Conservation (phyloP, 306 rosid species). For the Mucuna pruriens region DNA sequence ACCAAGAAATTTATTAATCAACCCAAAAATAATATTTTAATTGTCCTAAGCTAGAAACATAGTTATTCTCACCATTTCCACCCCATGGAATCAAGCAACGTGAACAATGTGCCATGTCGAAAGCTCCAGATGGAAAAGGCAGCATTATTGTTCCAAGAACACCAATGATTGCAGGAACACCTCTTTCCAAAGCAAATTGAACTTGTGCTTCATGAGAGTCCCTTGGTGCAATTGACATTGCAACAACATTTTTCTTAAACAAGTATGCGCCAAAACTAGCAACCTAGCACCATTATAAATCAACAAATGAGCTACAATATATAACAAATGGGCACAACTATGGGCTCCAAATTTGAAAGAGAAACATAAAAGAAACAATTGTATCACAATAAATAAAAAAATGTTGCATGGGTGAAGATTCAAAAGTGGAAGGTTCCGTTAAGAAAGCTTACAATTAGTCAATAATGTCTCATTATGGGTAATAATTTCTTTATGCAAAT, state of each 20-base stretch:
- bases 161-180: conserved; percentile 86
- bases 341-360: conserved; percentile 2
- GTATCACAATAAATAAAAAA: not conserved
- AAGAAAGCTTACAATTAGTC: not conserved
- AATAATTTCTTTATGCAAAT: conserved; percentile 10
- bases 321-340: not conserved
- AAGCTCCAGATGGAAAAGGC: conserved; percentile 78
- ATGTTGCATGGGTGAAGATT: conserved; percentile 30
- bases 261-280: conserved; percentile 90
- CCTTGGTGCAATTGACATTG: conserved; percentile 86
- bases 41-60: conserved; percentile 7
- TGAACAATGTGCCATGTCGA: conserved; percentile 95
- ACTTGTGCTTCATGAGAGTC: conserved; percentile 95
- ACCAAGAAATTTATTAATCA: conserved; percentile 1
- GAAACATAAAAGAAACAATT: not conserved
- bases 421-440: not conserved
- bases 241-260: conserved; percentile 66
- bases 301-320: conserved; percentile 28
- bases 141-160: conserved; percentile 86
- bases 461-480: not conserved
- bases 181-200: conserved; percentile 92
- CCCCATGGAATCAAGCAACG: conserved; percentile 88
- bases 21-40: conserved; percentile 16
- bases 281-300: conserved; percentile 58
- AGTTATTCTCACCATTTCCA: conserved; percentile 63